Base-by-base conservation (phyloP, 148 eudicot genomes). In the Rhododendron henanense region DNA sequence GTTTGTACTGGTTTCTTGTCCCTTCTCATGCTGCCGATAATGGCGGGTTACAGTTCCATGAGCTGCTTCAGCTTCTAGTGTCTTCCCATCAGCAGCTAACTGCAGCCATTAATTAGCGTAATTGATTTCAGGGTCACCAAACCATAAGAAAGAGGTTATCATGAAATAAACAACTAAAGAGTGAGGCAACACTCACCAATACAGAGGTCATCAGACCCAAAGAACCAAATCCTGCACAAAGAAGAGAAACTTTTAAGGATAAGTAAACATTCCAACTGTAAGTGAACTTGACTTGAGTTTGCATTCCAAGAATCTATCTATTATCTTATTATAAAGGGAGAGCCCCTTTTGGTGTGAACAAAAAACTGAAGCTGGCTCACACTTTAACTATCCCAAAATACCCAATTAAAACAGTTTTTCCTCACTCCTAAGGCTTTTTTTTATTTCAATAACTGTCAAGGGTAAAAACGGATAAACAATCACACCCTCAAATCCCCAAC, bases 11-110 rank as follows among this genome's bases (percentile, higher is more conserved):
- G 96, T 94, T 91, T 94, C 96, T 88, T 90, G 92, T 53, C 96
- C 96, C 87, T 90, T 94, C 71, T 94, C 88, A 83, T 94, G 91
- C 80, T 86, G 89, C 74, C 96, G 87, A 82, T 82, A 94, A 88
- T 94, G 96, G 63, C 96, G 90, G 25, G 94, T 94, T 85, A 94
- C 94, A 78, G 96, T 94, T 59, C 96, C 96, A 89, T 94, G 96
- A 88, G 96, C 96, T 85, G 96, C 96, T 90, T 94, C 96, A 19
- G 96, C 92, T 88, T 94, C 94, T 82, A 94, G 86, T 78, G 94
- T 94, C 88, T 91, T 92, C 80, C 96, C 96, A 90, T 94, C 96
- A 47, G 94, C 91, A 9, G 96, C 91, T 65, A 94, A 77, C 96
- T 94, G 94, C 88, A 85, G 41, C 83, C 37, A 59, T 25, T 57